These are phyloP conservation scores for Vitis riparia DNA, from an alignment of 164 flowering plant species.

Conservation along the genomic window DNA sequence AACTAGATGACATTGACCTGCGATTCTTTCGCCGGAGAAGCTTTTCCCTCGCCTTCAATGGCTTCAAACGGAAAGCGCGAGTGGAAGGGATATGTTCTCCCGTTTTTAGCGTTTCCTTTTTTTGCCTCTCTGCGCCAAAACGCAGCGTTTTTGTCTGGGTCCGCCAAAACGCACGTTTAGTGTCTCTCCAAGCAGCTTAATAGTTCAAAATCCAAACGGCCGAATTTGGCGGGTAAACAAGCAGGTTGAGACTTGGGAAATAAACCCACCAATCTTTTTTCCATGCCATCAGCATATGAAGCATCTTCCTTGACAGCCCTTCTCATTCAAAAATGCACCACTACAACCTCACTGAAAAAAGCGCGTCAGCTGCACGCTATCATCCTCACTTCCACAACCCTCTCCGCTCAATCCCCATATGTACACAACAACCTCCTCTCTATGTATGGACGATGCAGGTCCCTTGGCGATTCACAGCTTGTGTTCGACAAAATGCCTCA, in stretches of 20 bases:
- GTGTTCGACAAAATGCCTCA: slow-evolving; percentile 84
- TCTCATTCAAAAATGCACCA: slow-evolving; percentile 56
- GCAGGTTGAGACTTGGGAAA: too few relatives aligned
- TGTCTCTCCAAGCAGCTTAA: too few relatives aligned
- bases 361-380: slow-evolving; percentile 82
- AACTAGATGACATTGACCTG: slow-evolving; percentile 13
- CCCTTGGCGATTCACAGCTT: slow-evolving; percentile 40
- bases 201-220: slow-evolving; percentile 1
- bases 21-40: neutral
- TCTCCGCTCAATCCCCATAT: slow-evolving; percentile 37
- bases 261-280: neutral
- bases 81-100: too few relatives aligned
- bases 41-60: neutral
- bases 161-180: too few relatives aligned
- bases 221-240: too few relatives aligned
- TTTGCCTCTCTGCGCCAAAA: too few relatives aligned
- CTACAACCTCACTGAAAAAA: slow-evolving; percentile 40
- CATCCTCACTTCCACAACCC: slow-evolving; percentile 43
- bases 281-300: slow-evolving; percentile 21
- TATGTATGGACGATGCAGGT: slow-evolving; percentile 66
- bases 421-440: slow-evolving; percentile 69
- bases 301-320: slow-evolving; percentile 18
- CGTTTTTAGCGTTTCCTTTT: too few relatives aligned
- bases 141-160: too few relatives aligned
- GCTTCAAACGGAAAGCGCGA: too few relatives aligned